phyloP scores from a whole-genome alignment of 495 filamentous ascomycete species.

The Talaromyces stipitatus region DNA sequence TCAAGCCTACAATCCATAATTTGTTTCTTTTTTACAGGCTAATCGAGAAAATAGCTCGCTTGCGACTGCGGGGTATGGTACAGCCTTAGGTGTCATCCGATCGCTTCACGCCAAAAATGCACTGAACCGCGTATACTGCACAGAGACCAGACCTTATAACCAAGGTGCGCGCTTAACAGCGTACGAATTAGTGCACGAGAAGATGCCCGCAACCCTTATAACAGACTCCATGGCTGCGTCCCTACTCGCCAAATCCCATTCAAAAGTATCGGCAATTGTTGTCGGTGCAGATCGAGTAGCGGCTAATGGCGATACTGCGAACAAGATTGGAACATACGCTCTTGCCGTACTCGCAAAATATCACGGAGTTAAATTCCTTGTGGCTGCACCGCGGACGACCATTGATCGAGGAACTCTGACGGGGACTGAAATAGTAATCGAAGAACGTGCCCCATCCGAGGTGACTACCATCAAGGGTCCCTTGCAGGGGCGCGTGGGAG shows the following conservation, averaged over 20 bases:
- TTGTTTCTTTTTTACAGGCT: not conserved
- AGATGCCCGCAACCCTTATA: conserved; percentile 86
- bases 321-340: conserved; percentile 96
- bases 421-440: conserved; percentile 75
- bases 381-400: conserved; percentile 89
- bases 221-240: conserved; percentile 96
- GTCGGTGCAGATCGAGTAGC: conserved; percentile 95
- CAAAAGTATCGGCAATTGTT: conserved; percentile 72
- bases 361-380: conserved; percentile 88
- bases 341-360: conserved; percentile 78
- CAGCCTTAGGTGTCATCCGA: conserved; percentile 88
- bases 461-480: conserved; percentile 73
- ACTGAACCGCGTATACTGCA: conserved; percentile 82
- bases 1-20: not conserved
- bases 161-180: conserved; percentile 93
- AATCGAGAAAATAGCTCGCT: conserved; percentile 53
- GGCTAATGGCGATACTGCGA: conserved; percentile 94
- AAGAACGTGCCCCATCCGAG: conserved; percentile 73
- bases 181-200: conserved; percentile 89
- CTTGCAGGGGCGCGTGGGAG: conserved; percentile 37
- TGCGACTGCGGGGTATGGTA: conserved; percentile 93
- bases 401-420: conserved; percentile 76
- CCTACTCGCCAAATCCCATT: conserved; percentile 54
- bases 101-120: conserved; percentile 57
- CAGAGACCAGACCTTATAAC: conserved; percentile 96